Evolutionary conservation across 805 yeast species (phyloP).

Genomic region (Yarrowia sp.): DNA sequence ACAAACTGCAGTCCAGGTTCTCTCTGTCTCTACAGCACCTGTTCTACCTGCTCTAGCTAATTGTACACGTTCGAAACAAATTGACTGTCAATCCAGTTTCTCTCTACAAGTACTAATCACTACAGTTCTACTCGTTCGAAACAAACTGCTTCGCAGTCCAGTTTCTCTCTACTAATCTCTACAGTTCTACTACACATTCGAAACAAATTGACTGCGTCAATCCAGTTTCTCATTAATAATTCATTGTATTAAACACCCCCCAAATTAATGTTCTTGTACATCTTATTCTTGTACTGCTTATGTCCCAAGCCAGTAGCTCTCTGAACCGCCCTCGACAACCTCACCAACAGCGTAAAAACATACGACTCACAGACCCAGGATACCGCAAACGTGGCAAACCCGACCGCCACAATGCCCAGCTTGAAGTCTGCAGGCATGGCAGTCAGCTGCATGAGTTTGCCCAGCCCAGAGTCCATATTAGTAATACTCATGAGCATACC

Average conservation of each 20-base stretch:
- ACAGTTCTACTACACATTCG: not conserved
- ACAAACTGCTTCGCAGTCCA: too few species aligned
- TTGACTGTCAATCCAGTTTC: too few species aligned
- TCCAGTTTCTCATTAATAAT: too few species aligned
- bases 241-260: conserved; percentile 4
- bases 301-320: conserved; percentile 27
- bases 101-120: too few species aligned
- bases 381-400: conserved; percentile 16
- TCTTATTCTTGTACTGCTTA: conserved; percentile 52
- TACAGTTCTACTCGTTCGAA: too few species aligned
- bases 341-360: conserved; percentile 5
- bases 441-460: conserved; percentile 78
- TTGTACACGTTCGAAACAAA: too few species aligned
- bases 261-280: conserved; percentile 51
- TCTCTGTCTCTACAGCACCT: too few species aligned
- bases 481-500: conserved; percentile 59
- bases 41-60: too few species aligned
- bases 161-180: not conserved
- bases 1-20: too few species aligned
- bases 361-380: conserved; percentile 22
- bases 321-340: conserved; percentile 11
- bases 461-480: conserved; percentile 61
- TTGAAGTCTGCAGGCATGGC: conserved; percentile 61
- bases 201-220: too few species aligned
- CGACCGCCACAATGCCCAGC: conserved; percentile 43